phyloP scores from a whole-genome alignment of 768 basidiomycete species.

The Lactarius sanguifluus region DNA sequence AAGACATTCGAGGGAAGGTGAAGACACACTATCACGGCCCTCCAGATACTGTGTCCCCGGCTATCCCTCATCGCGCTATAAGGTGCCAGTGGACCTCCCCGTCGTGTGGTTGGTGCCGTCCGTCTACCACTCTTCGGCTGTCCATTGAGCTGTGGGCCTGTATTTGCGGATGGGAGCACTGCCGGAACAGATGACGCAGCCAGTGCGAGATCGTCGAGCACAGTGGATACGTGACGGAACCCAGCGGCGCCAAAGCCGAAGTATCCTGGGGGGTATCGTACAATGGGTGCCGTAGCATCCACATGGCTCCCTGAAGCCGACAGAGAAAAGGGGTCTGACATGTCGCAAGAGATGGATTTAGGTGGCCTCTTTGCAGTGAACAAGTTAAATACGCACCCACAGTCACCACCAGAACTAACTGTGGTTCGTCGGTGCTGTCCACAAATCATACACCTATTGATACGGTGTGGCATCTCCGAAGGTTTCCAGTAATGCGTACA shows the following conservation, averaged over 20 bases:
- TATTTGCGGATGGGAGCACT: neutral
- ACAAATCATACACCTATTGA: slow-evolving; percentile 1
- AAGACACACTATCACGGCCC: slow-evolving; percentile 1
- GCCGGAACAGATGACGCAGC: neutral
- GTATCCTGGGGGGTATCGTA: slow-evolving; percentile 4
- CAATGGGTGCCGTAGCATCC: neutral
- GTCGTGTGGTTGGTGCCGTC: neutral
- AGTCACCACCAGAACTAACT: neutral
- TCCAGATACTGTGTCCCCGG: neutral
- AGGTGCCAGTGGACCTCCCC: neutral
- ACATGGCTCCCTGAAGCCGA: neutral
- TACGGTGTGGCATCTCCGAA: neutral
- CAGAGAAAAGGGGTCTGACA: neutral
- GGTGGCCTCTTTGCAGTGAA: neutral
- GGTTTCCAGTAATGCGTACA: neutral
- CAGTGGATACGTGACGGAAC: slow-evolving; percentile 1
- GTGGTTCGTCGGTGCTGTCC: neutral
- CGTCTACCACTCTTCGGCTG: neutral
- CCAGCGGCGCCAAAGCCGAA: slow-evolving; percentile 11
- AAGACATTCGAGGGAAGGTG: neutral
- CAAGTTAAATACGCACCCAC: neutral
- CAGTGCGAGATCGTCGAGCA: slow-evolving; percentile 4
- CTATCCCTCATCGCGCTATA: neutral
- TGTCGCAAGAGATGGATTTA: neutral
- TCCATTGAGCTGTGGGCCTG: neutral